Base-by-base conservation (phyloP, 1,284 basidiomycete species). In the Ceratobasidium sp. region DNA sequence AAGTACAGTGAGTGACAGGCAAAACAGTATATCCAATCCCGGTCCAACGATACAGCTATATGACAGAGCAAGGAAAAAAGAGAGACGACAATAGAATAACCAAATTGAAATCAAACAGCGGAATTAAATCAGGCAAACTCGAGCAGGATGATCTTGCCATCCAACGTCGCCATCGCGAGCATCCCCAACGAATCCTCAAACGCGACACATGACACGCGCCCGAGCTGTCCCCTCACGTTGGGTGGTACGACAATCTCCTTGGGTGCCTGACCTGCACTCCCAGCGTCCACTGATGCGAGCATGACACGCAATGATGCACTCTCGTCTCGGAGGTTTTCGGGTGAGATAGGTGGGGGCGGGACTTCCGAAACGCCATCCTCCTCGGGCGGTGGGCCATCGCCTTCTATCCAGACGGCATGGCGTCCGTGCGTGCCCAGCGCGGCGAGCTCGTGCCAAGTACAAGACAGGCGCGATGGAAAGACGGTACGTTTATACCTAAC, bases 401-500 rank as follows among this genome's bases (percentile, higher is more conserved):
- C 73, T n/a, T 75, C 73, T n/a, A 75, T 75, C 73, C 73, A 75
- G 51, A 75, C 31, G 6, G 51, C 73, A 8, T 37, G 73, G n/a
- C 51, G 63, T 31, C 73, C 73, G 31, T 75, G 73, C 3, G 51
- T 58, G 31, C 73, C 73, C 3, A 75, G 51, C 11, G 73, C 73
- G 15, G 73, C 73, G 37, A 75, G 63, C 53, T 75, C 73, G 51
- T 75, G 73, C 73, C 73, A 75, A 6, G 73, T 66, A 47, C 73
- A 75, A 7, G 49, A 8, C 3, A 75, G 61, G 23, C 63, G 73
- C 4, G 73, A 65, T 28, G 73, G 73, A 28, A 75, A 75, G 49
- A 75, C 53, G 15, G 73, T 75, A 17, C 73, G 73, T 45, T 75
- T 75, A 53, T 75, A 75, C 17, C 73, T 51, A 13, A 75, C 73